A percentile compares a stretch with the other conserved stretches of the same genome.
phyloP scores from a whole-genome alignment of 371 early-diverging fungal genomes.

The Circinella umbellata region DNA sequence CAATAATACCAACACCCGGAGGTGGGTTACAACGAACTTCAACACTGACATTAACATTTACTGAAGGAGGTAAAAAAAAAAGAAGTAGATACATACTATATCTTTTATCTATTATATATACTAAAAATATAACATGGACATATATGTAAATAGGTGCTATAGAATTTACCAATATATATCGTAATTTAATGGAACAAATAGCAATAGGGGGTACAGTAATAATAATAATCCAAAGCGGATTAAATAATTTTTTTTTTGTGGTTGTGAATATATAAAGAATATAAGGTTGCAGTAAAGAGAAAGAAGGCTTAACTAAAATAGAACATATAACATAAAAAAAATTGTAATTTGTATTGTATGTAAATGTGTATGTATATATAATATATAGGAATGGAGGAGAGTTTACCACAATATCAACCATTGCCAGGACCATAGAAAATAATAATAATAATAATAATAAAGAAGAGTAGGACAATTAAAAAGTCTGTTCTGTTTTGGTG shows the following conservation, averaged over 20 bases:
- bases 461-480: not conserved
- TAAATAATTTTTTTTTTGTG: not conserved
- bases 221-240: not conserved
- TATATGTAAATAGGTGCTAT: conserved; percentile 42
- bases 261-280: not conserved
- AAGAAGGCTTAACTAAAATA: conserved; percentile 6
- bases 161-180: conserved; percentile 52
- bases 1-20: conserved; percentile 46
- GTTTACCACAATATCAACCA: conserved; percentile 40
- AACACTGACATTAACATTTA: conserved; percentile 45
- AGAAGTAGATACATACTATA: no score
- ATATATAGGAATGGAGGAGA: conserved; percentile 35
- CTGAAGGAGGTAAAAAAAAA: conserved; percentile 49
- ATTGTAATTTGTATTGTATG: not conserved
- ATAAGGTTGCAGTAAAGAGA: not conserved
- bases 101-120: not conserved
- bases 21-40: conserved; percentile 50
- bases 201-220: conserved; percentile 20
- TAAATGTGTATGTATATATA: not conserved
- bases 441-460: not conserved
- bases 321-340: not conserved
- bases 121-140: not conserved
- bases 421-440: conserved; percentile 1
- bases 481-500: not conserved
- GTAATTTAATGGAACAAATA: conserved; percentile 42